These are phyloP conservation scores for Gentiana straminea DNA, from an alignment of 257 asterid species.

Conservation along the genomic window DNA sequence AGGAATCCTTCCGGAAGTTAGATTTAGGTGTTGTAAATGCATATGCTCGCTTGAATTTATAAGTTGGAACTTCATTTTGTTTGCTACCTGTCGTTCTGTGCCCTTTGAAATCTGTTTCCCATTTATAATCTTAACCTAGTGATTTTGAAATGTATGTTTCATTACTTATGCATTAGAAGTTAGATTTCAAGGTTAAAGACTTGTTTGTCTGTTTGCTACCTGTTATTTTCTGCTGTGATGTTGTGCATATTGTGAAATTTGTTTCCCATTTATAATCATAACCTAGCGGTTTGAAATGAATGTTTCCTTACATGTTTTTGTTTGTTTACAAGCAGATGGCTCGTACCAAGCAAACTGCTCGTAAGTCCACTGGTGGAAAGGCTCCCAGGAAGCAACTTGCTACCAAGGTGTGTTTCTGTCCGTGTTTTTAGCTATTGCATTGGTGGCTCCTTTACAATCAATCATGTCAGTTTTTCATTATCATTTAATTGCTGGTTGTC, in stretches of 20 bases:
- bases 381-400: conserved; percentile 77
- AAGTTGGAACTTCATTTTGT: too few relatives aligned
- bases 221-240: too few relatives aligned
- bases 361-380: conserved; percentile 74
- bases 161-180: not conserved
- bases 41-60: too few relatives aligned
- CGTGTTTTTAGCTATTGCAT: not conserved
- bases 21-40: not conserved
- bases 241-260: too few relatives aligned
- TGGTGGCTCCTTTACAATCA: not conserved
- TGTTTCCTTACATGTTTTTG: too few relatives aligned
- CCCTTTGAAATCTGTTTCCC: too few relatives aligned
- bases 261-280: too few relatives aligned
- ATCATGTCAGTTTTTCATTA: not conserved
- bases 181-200: not conserved
- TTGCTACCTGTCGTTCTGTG: too few relatives aligned
- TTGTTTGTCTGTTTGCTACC: too few relatives aligned
- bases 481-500: conserved; percentile 21
- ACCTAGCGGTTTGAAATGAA: too few relatives aligned
- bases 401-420: conserved; percentile 34
- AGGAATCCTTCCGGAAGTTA: not conserved
- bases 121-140: too few relatives aligned
- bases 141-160: not conserved
- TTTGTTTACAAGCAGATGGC: conserved; percentile 29
- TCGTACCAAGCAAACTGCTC: conserved; percentile 78